Base-by-base conservation (phyloP, 116 monocot species). In the Trichopus zeylanicus region DNA sequence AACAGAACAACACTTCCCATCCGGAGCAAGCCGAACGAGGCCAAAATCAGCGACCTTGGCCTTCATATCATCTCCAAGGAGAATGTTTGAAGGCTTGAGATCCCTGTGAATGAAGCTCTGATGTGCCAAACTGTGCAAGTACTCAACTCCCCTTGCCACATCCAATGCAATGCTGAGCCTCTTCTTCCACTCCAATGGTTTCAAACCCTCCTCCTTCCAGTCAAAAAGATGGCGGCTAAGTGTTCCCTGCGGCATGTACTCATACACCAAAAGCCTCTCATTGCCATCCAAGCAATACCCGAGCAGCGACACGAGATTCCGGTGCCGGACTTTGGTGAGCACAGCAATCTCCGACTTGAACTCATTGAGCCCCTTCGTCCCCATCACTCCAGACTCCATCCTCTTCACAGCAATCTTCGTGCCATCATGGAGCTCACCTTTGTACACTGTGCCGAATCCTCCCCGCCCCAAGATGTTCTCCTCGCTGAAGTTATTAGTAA, bases 101-200 rank as follows among this genome's bases (percentile, higher is more conserved):
- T 86, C 86, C 63, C 86, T 77, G 56, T 86, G 86, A 61, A 86
- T 86, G 61, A 86, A 86, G 56, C 81, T 86, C 57, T 86, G 86
- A 59, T 81, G 71, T 16, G 86, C 86, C 62, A 86, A 59, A 18
- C 51, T 70, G 32, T 86, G 86, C 55, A 86, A 42, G 55, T 86
- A 86, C 63, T 86, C 86, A 11, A 86, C 86, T 37, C 81, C 86
- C 38, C 86, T 72, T 10, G 86, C 86, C 3, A 86, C 81, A 67
- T 86, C 86, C 60, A 86, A 32, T 10, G 78, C 78, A 73, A 86
- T 81, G 26, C 78, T 73, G 29, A 86, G 57, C 59, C 86, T 78
- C 75, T 69, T 72, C 69, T 78, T 86, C 86, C 86, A 86, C 5
- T 81, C 78, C 53, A 86, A 64, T 16, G 86, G 78, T 59, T 67